phyloP scores from a whole-genome alignment of 1,284 basidiomycete species.

The Singerocomus inundabilis region DNA sequence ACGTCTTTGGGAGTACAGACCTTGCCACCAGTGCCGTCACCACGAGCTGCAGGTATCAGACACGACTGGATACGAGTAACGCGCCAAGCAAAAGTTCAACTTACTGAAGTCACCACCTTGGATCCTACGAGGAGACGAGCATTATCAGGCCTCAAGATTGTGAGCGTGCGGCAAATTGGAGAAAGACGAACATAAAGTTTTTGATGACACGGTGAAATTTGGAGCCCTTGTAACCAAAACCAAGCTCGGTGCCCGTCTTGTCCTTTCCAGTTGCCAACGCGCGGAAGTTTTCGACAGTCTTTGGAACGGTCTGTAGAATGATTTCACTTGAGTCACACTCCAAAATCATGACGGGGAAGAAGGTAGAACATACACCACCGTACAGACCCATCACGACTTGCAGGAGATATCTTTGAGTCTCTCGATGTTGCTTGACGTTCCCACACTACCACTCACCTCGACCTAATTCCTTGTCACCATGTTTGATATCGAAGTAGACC shows the following conservation, averaged over 20 bases:
- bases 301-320: constrained; percentile 78
- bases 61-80: background rate
- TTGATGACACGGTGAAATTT: constrained; percentile 98
- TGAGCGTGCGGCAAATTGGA: background rate
- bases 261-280: constrained; percentile 78
- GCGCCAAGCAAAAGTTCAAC: constrained; percentile 23
- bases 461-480: constrained; percentile 81
- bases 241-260: constrained; percentile 75
- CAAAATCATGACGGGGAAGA: background rate
- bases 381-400: constrained; percentile 83
- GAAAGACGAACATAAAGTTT: constrained; percentile 81
- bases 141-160: background rate
- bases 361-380: constrained; percentile 55
- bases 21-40: constrained; percentile 95
- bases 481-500: constrained; percentile 92
- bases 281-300: constrained; percentile 96
- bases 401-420: constrained; percentile 7
- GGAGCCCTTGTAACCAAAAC: constrained; percentile 86
- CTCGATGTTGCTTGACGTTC: constrained; percentile 1
- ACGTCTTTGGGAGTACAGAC: constrained; percentile 28
- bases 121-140: constrained; percentile 47
- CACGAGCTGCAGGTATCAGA: constrained; percentile 52
- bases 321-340: constrained; percentile 11
- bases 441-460: constrained; percentile 54
- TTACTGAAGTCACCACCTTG: constrained; percentile 92